Evolutionary conservation across 169 alveolate species (phyloP).

Genomic region (Neospora caninum): DNA sequence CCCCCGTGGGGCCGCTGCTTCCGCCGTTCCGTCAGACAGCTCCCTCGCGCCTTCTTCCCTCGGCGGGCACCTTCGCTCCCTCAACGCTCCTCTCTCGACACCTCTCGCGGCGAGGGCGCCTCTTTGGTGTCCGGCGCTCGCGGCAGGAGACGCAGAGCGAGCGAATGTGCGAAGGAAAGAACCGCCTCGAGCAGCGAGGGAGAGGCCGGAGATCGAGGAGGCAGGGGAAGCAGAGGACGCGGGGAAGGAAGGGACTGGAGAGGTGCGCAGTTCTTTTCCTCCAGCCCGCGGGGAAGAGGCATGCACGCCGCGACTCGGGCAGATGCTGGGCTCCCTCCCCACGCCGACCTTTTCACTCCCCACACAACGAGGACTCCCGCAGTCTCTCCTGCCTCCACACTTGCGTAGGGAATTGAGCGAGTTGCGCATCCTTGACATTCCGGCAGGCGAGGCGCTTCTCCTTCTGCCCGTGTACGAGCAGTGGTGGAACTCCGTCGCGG

Average conservation of each 20-base stretch:
- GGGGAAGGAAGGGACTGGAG: neutral
- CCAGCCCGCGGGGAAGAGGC: neutral
- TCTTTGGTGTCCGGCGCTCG: too few relatives aligned
- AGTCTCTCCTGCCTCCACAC: neutral
- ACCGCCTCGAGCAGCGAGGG: too few relatives aligned
- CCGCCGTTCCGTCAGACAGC: too few relatives aligned
- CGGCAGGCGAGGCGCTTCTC: neutral
- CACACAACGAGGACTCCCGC: neutral
- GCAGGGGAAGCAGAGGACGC: neutral
- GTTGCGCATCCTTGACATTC: neutral
- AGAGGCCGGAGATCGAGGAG: too few relatives aligned
- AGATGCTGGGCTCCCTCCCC: neutral
- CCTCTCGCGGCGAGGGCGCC: too few relatives aligned
- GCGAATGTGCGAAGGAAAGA: too few relatives aligned
- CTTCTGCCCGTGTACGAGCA: constrained; percentile 7
- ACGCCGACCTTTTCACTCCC: constrained; percentile 1
- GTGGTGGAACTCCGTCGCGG: neutral
- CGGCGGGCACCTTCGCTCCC: too few relatives aligned
- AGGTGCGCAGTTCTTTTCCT: too few relatives aligned
- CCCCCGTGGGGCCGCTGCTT: too few relatives aligned
- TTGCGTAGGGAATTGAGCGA: neutral
- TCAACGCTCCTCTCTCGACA: too few relatives aligned
- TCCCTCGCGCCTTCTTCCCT: too few relatives aligned
- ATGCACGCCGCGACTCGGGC: neutral
- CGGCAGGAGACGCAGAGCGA: too few relatives aligned